Evolutionary conservation across 2,329 filamentous ascomycete species (phyloP).

Genomic region (Sphaerulina populicola): DNA sequence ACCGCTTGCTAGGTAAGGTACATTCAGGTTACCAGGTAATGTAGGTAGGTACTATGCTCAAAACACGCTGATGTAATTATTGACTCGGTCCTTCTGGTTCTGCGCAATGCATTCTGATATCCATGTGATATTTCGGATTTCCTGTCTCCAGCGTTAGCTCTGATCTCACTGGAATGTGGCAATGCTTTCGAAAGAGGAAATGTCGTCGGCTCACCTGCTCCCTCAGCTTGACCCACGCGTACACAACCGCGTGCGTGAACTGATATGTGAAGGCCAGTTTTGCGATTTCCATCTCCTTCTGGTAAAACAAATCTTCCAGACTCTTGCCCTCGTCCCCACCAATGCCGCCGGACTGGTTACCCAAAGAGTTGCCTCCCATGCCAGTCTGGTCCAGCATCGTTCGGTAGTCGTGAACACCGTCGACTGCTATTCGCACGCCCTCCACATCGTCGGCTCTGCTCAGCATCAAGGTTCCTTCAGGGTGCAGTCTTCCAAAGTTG

Average conservation of each 20-base stretch:
- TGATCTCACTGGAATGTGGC: background rate
- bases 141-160: slow-evolving; percentile 47
- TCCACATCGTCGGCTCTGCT: slow-evolving; percentile 91
- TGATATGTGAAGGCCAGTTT: slow-evolving; percentile 93
- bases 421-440: slow-evolving; percentile 84
- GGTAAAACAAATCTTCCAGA: slow-evolving; percentile 94
- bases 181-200: background rate
- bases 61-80: slow-evolving; percentile 98
- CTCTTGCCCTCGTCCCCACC: slow-evolving; percentile 73
- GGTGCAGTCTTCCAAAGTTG: slow-evolving; percentile 80
- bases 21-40: too few species aligned
- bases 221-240: slow-evolving; percentile 93
- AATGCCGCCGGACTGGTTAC: slow-evolving; percentile 77
- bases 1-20: too few species aligned
- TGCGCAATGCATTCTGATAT: slow-evolving; percentile 99
- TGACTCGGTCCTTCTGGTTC: slow-evolving; percentile 97
- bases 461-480: slow-evolving; percentile 90
- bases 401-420: slow-evolving; percentile 90
- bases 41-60: too few species aligned
- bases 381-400: slow-evolving; percentile 89
- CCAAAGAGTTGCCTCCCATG: slow-evolving; percentile 62
- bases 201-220: slow-evolving; percentile 65
- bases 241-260: slow-evolving; percentile 90
- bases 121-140: slow-evolving; percentile 99
- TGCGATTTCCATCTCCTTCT: slow-evolving; percentile 98